Evolutionary conservation across 495 filamentous ascomycete genomes (phyloP).

Genomic region (Penicillium robsamsonii): DNA sequence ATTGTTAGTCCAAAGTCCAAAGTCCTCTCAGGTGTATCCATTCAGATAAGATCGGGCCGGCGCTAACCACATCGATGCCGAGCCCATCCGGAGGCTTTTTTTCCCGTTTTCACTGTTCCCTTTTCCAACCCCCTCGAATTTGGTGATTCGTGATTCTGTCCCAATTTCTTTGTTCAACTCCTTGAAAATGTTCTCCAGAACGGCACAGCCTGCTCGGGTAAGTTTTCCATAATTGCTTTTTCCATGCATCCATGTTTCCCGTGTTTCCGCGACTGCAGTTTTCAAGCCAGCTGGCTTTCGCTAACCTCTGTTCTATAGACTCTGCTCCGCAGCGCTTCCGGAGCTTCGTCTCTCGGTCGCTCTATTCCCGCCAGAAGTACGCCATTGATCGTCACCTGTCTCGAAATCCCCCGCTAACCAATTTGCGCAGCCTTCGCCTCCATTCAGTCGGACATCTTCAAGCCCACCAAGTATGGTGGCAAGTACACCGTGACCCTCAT

Average conservation of each 20-base stretch:
- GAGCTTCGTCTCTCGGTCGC: conserved; percentile 35
- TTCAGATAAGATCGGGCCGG: conserved; percentile 45
- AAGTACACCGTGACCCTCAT: conserved; percentile 99
- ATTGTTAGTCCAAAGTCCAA: background rate
- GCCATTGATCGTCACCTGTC: conserved; percentile 16
- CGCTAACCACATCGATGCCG: conserved; percentile 33
- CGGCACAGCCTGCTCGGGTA: conserved; percentile 32
- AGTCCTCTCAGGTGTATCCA: background rate
- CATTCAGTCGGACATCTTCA: conserved; percentile 86
- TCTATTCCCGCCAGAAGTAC: conserved; percentile 45
- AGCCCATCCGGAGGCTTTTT: conserved; percentile 45
- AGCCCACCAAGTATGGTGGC: conserved; percentile 97
- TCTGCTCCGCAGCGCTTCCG: conserved; percentile 43
- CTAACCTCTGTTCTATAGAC: conserved; percentile 28
- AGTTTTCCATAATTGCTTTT: conserved; percentile 12
- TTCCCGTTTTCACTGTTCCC: conserved; percentile 33
- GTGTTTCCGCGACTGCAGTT: background rate
- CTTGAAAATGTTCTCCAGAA: conserved; percentile 30
- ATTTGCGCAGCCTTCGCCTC: conserved; percentile 60
- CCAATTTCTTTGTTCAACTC: conserved; percentile 5
- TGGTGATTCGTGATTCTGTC: conserved; percentile 4
- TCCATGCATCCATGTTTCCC: conserved; percentile 4
- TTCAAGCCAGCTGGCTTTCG: conserved; percentile 7
- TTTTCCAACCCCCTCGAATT: conserved; percentile 16
- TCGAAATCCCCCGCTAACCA: conserved; percentile 11